Base-by-base conservation (phyloP, 2,329 filamentous ascomycete genomes). In the Emericellopsis atlantica region DNA sequence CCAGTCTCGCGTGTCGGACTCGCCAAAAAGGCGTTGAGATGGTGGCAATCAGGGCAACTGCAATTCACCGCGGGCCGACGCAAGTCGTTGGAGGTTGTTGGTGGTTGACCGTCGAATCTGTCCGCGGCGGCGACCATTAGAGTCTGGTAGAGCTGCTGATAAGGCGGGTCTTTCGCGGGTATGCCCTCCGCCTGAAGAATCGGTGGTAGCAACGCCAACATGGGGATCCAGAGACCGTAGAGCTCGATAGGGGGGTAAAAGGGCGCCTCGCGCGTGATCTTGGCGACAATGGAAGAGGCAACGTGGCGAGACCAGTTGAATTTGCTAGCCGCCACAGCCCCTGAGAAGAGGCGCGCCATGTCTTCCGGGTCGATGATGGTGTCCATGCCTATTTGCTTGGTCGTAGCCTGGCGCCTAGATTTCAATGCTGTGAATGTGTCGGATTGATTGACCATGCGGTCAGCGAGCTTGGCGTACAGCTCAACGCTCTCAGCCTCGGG, bases 21-120 rank as follows among this genome's bases (percentile, higher is more conserved):
- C 8, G 21, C 16, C 11, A 61, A 53, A 43, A 60, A 60, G 0
- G 2, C 5, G 38, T 54, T 55, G 6, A 61, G 43, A 1, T 4
- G 0, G 1, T 3, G 4, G 41, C 58, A 61, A 37, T 54, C 49
- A 6, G 0, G 0, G 33, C 58, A 60, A 6, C 2, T 1, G 41
- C 54, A 58, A 8, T 14, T 2, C 23, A 50, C 44, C 4, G 14
- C 12, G 8, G 23, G 37, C 11, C 44, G 40, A 4, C n/a, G 39
- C 4, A 48, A 26, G 32, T 33, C 43, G 2, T 2, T 24, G 18
- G 44, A 15, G 4, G 40, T 21, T 0, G 15, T 6, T 10, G 37
- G 37, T 15, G 14, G 11, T 21, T 14, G 5, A 3, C 26, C 24
- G n/a, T 5, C 23, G n/a, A 10, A 32, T 10, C 23, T 16, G 22